Evolutionary conservation across 345 rosid genomes (phyloP).

Genomic region (Eucalyptus shirleyi): DNA sequence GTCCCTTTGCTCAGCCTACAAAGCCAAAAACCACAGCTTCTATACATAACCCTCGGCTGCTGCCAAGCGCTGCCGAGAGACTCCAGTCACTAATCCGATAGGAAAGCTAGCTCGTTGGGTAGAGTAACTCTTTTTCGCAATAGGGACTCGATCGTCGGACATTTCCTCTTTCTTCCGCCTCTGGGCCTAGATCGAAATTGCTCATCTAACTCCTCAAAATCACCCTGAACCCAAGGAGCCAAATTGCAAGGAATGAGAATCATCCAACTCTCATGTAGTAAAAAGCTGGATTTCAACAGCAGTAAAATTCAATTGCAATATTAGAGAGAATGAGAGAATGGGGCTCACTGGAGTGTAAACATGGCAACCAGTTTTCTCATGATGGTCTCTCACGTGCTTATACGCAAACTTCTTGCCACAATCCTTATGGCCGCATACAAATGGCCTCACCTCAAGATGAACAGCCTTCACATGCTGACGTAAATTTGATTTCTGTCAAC

Average conservation of each 20-base stretch:
- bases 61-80: not conserved
- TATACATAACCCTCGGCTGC: not conserved
- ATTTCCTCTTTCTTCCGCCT: conserved; percentile 69
- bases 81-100: no score
- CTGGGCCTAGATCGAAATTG: conserved; percentile 50
- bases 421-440: conserved; percentile 40
- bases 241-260: not conserved
- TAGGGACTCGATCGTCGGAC: conserved; percentile 39
- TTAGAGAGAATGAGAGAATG: not conserved
- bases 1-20: not conserved
- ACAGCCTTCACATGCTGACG: no score
- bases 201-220: conserved; percentile 52
- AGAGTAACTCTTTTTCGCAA: conserved; percentile 47
- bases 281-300: not conserved
- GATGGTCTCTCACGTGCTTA: conserved; percentile 77
- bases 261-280: not conserved
- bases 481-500: no score
- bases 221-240: conserved; percentile 37
- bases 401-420: conserved; percentile 63
- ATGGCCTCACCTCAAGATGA: conserved; percentile 11
- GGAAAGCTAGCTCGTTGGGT: conserved; percentile 1
- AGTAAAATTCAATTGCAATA: not conserved
- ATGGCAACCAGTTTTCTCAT: conserved; percentile 49
- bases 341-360: conserved; percentile 44
- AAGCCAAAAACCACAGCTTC: not conserved